Conservation (phyloP, 2,329 filamentous ascomycete genomes). For the Monosporascus sp. region DNA sequence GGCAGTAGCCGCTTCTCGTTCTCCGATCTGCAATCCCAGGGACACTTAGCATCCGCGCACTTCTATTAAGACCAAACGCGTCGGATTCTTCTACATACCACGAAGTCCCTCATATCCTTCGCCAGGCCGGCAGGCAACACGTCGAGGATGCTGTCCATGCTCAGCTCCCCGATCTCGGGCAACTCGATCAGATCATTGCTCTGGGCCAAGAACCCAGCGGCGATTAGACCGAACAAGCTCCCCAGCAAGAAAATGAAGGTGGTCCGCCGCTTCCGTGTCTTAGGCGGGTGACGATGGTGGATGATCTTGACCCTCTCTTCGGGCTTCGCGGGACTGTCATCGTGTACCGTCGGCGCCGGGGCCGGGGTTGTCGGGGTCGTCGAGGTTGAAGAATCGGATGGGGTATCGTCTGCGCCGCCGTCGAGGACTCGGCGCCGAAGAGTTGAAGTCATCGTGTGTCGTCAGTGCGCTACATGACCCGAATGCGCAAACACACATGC, state of each 20-base stretch:
- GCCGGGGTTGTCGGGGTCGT: conserved; percentile 20
- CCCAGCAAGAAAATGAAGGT: conserved; percentile 83
- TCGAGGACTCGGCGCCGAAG: conserved; percentile 2
- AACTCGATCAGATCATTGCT: conserved; percentile 86
- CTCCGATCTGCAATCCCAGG: conserved; percentile 56
- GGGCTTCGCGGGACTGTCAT: conserved; percentile 28
- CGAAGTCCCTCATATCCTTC: conserved; percentile 77
- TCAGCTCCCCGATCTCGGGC: conserved; percentile 63
- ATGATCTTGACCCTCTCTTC: conserved; percentile 37
- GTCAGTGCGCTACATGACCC: neutral
- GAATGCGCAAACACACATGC: neutral
- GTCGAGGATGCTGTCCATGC: conserved; percentile 81
- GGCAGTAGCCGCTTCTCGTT: conserved; percentile 74
- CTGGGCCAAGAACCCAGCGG: conserved; percentile 83
- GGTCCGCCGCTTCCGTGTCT: conserved; percentile 65
- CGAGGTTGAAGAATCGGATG: conserved; percentile 19
- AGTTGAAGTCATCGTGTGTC: neutral
- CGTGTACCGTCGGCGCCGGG: conserved; percentile 19
- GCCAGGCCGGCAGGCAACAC: conserved; percentile 81
- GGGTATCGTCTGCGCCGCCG: neutral
- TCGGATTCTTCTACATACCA: conserved; percentile 48
- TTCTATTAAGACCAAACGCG: conserved; percentile 1
- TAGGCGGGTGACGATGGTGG: conserved; percentile 33
- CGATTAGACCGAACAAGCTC: conserved; percentile 82
- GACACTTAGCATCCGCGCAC: neutral